Evolutionary conservation across 1,284 basidiomycete species (phyloP).

Genomic region (Anthracocystis panici-leucophaei): DNA sequence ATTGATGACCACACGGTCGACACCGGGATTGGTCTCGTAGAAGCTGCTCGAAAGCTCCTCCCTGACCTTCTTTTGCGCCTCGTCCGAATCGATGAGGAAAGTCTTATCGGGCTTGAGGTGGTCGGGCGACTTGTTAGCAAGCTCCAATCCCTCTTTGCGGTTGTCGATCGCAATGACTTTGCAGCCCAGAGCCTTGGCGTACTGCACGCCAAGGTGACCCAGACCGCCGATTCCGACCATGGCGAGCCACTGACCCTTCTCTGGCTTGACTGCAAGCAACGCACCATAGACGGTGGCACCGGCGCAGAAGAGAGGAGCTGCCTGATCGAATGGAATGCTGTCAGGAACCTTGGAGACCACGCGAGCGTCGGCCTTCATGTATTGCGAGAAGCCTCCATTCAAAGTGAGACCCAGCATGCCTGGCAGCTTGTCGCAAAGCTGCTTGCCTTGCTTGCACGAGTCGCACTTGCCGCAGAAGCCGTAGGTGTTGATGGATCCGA

Average conservation of each 20-base stretch:
- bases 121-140: slow-evolving; percentile 36
- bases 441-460: slow-evolving; percentile 61
- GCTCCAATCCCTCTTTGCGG: slow-evolving; percentile 48
- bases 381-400: slow-evolving; percentile 61
- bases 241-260: slow-evolving; percentile 69
- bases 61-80: slow-evolving; percentile 44
- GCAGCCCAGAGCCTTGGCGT: slow-evolving; percentile 69
- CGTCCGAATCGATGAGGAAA: slow-evolving; percentile 49
- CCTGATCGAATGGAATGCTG: slow-evolving; percentile 52
- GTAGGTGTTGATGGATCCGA: slow-evolving; percentile 66
- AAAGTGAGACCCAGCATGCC: slow-evolving; percentile 57
- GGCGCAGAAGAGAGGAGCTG: slow-evolving; percentile 71
- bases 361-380: slow-evolving; percentile 59
- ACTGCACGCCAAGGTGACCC: slow-evolving; percentile 70
- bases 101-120: slow-evolving; percentile 60
- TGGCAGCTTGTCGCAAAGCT: slow-evolving; percentile 60
- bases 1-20: slow-evolving; percentile 63
- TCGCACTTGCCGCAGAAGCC: slow-evolving; percentile 62
- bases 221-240: slow-evolving; percentile 71
- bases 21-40: slow-evolving; percentile 60
- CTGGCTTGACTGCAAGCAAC: slow-evolving; percentile 64
- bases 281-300: slow-evolving; percentile 71
- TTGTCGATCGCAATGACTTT: slow-evolving; percentile 68
- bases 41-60: slow-evolving; percentile 52
- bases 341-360: slow-evolving; percentile 66